Base-by-base conservation (phyloP, 176 grass and related monocot genomes). In the Avena atlantica region DNA sequence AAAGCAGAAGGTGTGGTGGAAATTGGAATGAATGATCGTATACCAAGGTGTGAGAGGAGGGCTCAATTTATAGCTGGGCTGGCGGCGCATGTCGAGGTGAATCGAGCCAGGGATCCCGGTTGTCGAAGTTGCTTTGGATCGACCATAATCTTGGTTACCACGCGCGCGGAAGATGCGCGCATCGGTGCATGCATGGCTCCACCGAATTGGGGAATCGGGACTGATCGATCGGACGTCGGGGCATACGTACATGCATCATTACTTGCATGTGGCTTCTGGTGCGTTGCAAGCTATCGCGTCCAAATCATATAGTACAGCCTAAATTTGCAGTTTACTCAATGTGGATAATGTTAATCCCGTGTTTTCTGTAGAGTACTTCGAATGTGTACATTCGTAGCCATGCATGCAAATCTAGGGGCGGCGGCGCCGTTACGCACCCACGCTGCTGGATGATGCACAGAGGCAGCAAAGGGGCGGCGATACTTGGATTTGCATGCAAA, bases 401-500 rank as follows among this genome's bases (percentile, higher is more conserved):
- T 4, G 12, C 81, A 40, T 29, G 31, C 31, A 57, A 58, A n/a
- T 45, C 44, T 0, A 27, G 42, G 31, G 66, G 71, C 16, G 25
- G 42, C 60, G 23, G 45, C 37, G 73, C 11, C 34, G 67, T 4
- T 45, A 50, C 60, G 73, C 73, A 76, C 73, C 11, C 49, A 3
- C 42, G 31, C 27, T 56, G 48, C 45, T 57, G 55, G 45, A 56
- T 27, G 57, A 19, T 59, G 79, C 25, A n/a, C 52, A 48, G 16
- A 79, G 6, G 6, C 89, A 84, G 85, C 66, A 87, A 91, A 87
- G 85, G 9, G 53, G 19, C 23, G 47, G 17, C 36, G 45, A 79
- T 14, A 59, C 89, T 75, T 83, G 8, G 13, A 13, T 76, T 78
- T 60, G 85, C 57, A 84, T 68, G 49, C 85, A n/a, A 91, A 79